Conservation (phyloP, 306 rosid genomes). For the Senna tora region DNA sequence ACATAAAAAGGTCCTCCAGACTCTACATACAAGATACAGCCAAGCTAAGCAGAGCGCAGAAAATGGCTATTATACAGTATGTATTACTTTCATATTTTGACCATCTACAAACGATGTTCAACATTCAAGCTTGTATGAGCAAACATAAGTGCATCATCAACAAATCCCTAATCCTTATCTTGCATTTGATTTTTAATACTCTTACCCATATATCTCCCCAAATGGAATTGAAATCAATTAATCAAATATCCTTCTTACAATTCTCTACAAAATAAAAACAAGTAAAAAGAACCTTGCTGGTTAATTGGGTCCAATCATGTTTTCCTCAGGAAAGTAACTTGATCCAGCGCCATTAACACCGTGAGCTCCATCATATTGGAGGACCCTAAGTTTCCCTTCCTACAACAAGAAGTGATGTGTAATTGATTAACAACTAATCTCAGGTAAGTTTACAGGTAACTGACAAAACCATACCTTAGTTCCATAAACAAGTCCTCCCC, state of each 20-base stretch:
- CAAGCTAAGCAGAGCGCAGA: neutral
- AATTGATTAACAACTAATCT: constrained; percentile 19
- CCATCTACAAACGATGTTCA: neutral
- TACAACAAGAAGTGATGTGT: constrained; percentile 45
- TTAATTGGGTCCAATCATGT: constrained; percentile 45
- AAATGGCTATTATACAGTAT: neutral
- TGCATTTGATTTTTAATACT: constrained; percentile 23
- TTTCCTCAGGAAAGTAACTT: constrained; percentile 58
- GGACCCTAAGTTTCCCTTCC: constrained; percentile 96
- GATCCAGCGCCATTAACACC: constrained; percentile 46
- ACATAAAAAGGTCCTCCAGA: neutral
- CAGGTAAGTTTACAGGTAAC: constrained; percentile 18
- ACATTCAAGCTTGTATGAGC: constrained; percentile 12
- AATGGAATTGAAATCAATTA: constrained; percentile 24
- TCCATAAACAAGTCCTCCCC: constrained; percentile 99
- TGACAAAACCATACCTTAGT: constrained; percentile 67
- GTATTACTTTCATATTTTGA: neutral
- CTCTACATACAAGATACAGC: neutral
- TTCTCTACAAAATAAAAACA: constrained; percentile 23
- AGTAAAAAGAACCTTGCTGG: constrained; percentile 46
- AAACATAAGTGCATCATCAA: neutral
- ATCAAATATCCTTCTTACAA: constrained; percentile 11
- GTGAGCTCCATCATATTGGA: constrained; percentile 48
- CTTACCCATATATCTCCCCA: constrained; percentile 21
- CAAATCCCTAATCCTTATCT: constrained; percentile 25